Evolutionary conservation across 805 yeast species (phyloP).

Genomic region (Yamadazyma scolyti): DNA sequence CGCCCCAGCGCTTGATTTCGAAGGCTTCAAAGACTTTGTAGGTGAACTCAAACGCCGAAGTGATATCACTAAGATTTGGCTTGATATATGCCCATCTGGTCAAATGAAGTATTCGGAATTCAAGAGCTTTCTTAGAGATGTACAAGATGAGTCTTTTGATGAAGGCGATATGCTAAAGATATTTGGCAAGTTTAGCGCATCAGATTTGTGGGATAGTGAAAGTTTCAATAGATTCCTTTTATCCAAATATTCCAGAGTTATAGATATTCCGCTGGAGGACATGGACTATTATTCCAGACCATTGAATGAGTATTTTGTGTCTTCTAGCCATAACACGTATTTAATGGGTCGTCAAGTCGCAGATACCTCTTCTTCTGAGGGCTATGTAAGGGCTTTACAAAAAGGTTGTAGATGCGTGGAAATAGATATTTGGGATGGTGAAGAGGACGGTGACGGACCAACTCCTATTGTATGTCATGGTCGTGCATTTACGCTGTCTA

Average conservation of each 20-base stretch:
- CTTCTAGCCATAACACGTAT: constrained; percentile 95
- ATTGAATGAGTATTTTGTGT: constrained; percentile 78
- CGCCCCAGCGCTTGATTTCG: constrained; percentile 49
- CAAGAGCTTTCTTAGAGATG: constrained; percentile 36
- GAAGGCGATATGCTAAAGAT: constrained; percentile 17
- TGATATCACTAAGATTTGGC: constrained; percentile 57
- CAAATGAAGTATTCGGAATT: constrained; percentile 21
- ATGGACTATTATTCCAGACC: constrained; percentile 45
- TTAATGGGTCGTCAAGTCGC: constrained; percentile 83
- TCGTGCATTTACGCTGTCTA: constrained; percentile 70
- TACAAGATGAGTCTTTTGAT: constrained; percentile 45
- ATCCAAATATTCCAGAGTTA: constrained; percentile 22
- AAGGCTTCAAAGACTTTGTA: constrained; percentile 75
- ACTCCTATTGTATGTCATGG: constrained; percentile 89
- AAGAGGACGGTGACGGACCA: constrained; percentile 32
- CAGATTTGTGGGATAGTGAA: constrained; percentile 19
- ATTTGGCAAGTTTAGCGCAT: constrained; percentile 17
- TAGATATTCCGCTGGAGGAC: constrained; percentile 9
- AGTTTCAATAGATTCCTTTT: constrained; percentile 34
- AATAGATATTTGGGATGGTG: constrained; percentile 89
- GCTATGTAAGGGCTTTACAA: constrained; percentile 80
- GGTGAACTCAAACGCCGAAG: constrained; percentile 58
- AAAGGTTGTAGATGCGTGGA: constrained; percentile 95
- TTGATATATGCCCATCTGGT: constrained; percentile 1
- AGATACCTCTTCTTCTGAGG: constrained; percentile 85